These are phyloP conservation scores for Verticillium klebahnii DNA, from an alignment of 2,329 filamentous ascomycete genomes.

Conservation along the genomic window DNA sequence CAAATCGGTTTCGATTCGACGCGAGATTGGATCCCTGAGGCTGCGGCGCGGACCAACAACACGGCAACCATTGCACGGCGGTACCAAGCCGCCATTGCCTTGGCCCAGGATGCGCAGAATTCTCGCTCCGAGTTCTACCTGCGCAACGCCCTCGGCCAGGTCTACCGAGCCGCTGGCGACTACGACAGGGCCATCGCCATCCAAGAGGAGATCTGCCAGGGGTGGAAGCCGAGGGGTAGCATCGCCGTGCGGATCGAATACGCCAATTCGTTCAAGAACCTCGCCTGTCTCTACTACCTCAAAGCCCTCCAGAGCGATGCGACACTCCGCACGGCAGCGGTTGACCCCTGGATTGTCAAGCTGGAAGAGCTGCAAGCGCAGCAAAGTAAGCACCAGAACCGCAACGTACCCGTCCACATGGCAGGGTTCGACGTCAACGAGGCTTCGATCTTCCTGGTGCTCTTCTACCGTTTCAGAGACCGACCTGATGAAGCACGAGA, in stretches of 20 bases:
- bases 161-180: constrained; percentile 28
- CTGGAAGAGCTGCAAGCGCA: constrained; percentile 29
- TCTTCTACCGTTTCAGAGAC: constrained; percentile 29
- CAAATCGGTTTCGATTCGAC: constrained; percentile 24
- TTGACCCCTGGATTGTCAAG: constrained; percentile 25
- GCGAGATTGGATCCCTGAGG: constrained; percentile 36
- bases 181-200: constrained; percentile 27
- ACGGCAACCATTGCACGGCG: constrained; percentile 23
- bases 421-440: constrained; percentile 36
- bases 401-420: constrained; percentile 33
- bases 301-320: constrained; percentile 9
- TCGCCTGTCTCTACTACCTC: constrained; percentile 27
- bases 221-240: constrained; percentile 33
- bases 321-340: constrained; percentile 16
- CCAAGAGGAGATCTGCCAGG: constrained; percentile 30
- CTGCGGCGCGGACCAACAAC: constrained; percentile 28
- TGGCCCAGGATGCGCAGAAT: constrained; percentile 28
- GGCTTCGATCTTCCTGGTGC: constrained; percentile 33
- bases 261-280: constrained; percentile 33
- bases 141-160: constrained; percentile 28
- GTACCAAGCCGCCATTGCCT: constrained; percentile 24
- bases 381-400: constrained; percentile 31
- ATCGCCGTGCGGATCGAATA: constrained; percentile 33
- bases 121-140: constrained; percentile 31
- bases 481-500: constrained; percentile 19